A percentile compares a stretch with the other conserved stretches of the same genome.
phyloP scores from a whole-genome alignment of 1,284 basidiomycete genomes.

The Boletellus sp. region DNA sequence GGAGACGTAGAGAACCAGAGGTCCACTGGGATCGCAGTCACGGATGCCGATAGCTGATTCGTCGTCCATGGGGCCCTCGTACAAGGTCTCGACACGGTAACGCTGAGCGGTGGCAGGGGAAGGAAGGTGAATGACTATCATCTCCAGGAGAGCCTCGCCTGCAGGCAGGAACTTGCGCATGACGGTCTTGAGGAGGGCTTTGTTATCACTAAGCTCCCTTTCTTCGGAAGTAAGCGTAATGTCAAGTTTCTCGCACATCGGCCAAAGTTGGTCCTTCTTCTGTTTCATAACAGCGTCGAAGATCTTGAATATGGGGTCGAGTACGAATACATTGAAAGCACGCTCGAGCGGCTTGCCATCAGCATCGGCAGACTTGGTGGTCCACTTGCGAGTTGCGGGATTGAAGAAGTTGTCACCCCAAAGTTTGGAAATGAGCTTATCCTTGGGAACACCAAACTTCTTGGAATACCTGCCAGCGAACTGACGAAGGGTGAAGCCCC shows the following conservation, averaged over 20 bases:
- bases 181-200: slow-evolving; percentile 94
- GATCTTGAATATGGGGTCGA: slow-evolving; percentile 98
- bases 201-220: slow-evolving; percentile 88
- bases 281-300: slow-evolving; percentile 99
- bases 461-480: slow-evolving; percentile 95
- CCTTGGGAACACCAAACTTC: slow-evolving; percentile 99
- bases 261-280: slow-evolving; percentile 88
- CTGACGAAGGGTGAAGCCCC: slow-evolving; percentile 98
- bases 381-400: slow-evolving; percentile 96
- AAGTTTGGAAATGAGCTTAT: slow-evolving; percentile 96
- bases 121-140: slow-evolving; percentile 99
- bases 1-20: slow-evolving; percentile 97
- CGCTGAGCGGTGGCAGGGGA: slow-evolving; percentile 96
- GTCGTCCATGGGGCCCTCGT: slow-evolving; percentile 99
- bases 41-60: slow-evolving; percentile 98
- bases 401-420: slow-evolving; percentile 99
- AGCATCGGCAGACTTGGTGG: slow-evolving; percentile 71
- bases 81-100: slow-evolving; percentile 99
- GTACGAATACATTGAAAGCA: slow-evolving; percentile 94
- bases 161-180: slow-evolving; percentile 99
- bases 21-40: slow-evolving; percentile 96
- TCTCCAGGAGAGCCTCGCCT: slow-evolving; percentile 97
- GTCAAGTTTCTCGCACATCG: slow-evolving; percentile 96
- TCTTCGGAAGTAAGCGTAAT: slow-evolving; percentile 89
- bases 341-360: slow-evolving; percentile 91